Conservation (phyloP, 2,329 filamentous ascomycete species). For the Fusarium cyanostomum region DNA sequence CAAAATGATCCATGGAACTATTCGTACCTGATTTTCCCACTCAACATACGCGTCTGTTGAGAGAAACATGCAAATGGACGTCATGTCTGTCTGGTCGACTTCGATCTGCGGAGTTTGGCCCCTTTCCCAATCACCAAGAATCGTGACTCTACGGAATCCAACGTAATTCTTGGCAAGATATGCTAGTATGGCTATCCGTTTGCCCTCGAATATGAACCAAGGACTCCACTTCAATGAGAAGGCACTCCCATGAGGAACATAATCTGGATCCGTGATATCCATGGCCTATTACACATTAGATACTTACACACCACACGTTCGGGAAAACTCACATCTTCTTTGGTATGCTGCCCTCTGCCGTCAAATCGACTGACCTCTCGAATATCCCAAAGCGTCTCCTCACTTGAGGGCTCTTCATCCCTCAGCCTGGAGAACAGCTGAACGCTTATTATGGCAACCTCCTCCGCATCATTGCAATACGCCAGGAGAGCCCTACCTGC, state of each 20-base stretch:
- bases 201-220: conserved; percentile 54
- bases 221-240: conserved; percentile 65
- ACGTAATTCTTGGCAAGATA: conserved; percentile 63
- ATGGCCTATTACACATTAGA: conserved; percentile 38
- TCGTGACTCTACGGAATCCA: conserved; percentile 62
- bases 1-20: fast-evolving
- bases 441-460: conserved; percentile 62
- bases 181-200: conserved; percentile 56
- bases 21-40: conserved; percentile 63
- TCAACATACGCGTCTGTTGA: conserved; percentile 63
- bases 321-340: conserved; percentile 39
- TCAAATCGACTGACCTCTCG: conserved; percentile 61
- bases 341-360: conserved; percentile 56
- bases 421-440: conserved; percentile 49
- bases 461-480: conserved; percentile 60
- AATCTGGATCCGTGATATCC: conserved; percentile 58
- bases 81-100: conserved; percentile 54
- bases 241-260: conserved; percentile 57
- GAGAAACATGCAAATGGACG: conserved; percentile 61
- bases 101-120: conserved; percentile 50
- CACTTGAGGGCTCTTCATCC: conserved; percentile 24
- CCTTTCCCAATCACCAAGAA: conserved; percentile 49
- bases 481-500: conserved; percentile 58
- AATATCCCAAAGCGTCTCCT: conserved; percentile 58
- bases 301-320: not conserved